phyloP scores from a whole-genome alignment of 768 basidiomycete species.

The Pleurotus pulmonarius region DNA sequence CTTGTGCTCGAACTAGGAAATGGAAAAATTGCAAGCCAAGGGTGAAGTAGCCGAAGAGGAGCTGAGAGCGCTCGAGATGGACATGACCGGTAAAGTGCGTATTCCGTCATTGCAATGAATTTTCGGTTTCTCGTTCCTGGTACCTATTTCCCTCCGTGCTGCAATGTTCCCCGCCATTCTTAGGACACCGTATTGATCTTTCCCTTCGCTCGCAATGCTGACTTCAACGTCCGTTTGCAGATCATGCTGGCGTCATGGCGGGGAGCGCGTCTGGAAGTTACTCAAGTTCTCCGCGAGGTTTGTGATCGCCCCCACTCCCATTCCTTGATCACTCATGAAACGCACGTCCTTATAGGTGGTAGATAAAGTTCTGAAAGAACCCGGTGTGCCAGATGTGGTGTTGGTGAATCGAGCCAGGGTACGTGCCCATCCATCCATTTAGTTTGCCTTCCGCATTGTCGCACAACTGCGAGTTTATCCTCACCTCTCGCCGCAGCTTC shows the following conservation, averaged over 20 bases:
- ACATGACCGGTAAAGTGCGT: constrained; percentile 84
- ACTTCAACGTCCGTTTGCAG: constrained; percentile 26
- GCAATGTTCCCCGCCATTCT: background rate
- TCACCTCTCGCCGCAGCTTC: no score
- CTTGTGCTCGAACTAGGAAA: constrained; percentile 50
- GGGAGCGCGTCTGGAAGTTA: constrained; percentile 92
- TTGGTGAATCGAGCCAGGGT: constrained; percentile 86
- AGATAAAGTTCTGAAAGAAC: constrained; percentile 83
- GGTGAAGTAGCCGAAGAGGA: constrained; percentile 89
- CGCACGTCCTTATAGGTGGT: constrained; percentile 39
- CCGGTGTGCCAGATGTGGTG: constrained; percentile 63
- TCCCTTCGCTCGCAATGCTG: background rate
- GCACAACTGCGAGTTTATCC: no score
- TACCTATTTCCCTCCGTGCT: background rate
- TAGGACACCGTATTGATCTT: background rate
- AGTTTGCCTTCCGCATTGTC: no score
- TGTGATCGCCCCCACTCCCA: background rate
- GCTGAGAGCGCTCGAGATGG: constrained; percentile 82
- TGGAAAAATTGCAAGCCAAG: constrained; percentile 85
- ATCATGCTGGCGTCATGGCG: constrained; percentile 98
- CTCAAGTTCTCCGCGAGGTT: constrained; percentile 79
- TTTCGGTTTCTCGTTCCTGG: background rate
- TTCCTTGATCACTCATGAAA: background rate
- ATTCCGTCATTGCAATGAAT: background rate
- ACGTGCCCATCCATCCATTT: constrained; percentile 3